phyloP scores from a whole-genome alignment of 2,329 filamentous ascomycete genomes.

The Grosmannia clavigera region DNA sequence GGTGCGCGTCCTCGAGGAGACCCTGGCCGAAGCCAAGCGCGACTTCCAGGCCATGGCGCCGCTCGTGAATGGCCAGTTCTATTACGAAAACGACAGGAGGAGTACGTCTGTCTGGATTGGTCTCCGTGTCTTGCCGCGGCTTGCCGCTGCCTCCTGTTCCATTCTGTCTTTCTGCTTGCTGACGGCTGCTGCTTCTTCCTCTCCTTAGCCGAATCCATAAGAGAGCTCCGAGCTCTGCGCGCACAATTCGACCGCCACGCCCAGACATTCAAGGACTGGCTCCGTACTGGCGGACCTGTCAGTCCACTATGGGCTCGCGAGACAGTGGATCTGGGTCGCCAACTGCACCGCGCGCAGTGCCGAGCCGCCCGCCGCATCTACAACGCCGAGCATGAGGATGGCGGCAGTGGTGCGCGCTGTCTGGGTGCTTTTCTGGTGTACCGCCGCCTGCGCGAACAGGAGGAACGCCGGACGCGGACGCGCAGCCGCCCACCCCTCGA shows the following conservation, averaged over 20 bases:
- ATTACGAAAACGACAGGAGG: constrained; percentile 46
- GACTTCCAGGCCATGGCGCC: constrained; percentile 47
- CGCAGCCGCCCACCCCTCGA: neutral
- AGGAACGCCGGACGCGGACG: constrained; percentile 15
- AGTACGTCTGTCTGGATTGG: neutral
- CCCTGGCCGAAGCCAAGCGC: constrained; percentile 46
- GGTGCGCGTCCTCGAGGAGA: constrained; percentile 38
- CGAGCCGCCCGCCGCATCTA: constrained; percentile 45
- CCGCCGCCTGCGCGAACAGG: constrained; percentile 32
- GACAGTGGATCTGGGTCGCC: constrained; percentile 33
- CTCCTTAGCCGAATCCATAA: constrained; percentile 34
- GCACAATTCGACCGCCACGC: constrained; percentile 34
- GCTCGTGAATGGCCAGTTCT: constrained; percentile 41
- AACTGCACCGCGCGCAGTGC: constrained; percentile 46
- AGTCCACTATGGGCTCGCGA: constrained; percentile 43
- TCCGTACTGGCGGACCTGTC: constrained; percentile 39
- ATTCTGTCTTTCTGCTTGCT: neutral
- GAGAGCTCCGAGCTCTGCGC: constrained; percentile 34
- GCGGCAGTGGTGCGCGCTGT: constrained; percentile 29
- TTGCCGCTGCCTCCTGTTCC: too few species aligned
- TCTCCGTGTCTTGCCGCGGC: neutral
- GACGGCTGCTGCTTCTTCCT: neutral
- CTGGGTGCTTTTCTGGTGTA: constrained; percentile 44
- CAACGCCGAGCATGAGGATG: constrained; percentile 32
- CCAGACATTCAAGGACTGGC: constrained; percentile 41